A percentile compares a stretch with the other conserved stretches of the same genome.
These are phyloP conservation scores for Mycocentrospora acerina DNA, from an alignment of 2,329 filamentous ascomycete genomes.

Conservation along the genomic window DNA sequence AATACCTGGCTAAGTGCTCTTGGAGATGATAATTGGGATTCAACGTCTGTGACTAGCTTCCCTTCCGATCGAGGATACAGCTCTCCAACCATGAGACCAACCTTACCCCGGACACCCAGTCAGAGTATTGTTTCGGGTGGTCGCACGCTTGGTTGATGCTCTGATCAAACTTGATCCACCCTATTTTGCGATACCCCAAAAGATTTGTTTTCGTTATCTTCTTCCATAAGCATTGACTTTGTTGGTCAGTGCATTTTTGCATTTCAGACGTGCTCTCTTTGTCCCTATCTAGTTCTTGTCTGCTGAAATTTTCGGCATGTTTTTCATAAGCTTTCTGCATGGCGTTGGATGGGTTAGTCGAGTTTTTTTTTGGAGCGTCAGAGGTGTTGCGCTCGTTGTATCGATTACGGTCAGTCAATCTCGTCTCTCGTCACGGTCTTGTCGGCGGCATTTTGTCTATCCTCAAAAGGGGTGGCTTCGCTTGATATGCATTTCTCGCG, in stretches of 20 bases:
- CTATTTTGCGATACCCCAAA: slow-evolving; percentile 42
- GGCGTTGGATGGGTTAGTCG: slow-evolving; percentile 31
- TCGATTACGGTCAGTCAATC: slow-evolving; percentile 14
- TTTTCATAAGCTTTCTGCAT: slow-evolving; percentile 20
- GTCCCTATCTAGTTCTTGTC: slow-evolving; percentile 7
- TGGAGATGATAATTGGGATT: slow-evolving; percentile 69
- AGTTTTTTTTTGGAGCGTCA: slow-evolving; percentile 11
- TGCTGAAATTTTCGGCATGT: slow-evolving; percentile 8
- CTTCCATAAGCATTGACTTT: slow-evolving; percentile 5
- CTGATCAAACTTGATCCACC: slow-evolving; percentile 17
- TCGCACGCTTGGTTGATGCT: slow-evolving; percentile 39
- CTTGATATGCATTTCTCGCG: slow-evolving; percentile 27
- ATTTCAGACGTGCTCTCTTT: slow-evolving; percentile 6
- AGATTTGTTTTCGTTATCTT: slow-evolving; percentile 23
- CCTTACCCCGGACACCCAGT: slow-evolving; percentile 36
- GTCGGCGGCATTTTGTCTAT: slow-evolving; percentile 24
- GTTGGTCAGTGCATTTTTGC: slow-evolving; percentile 3
- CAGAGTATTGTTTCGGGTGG: slow-evolving; percentile 44
- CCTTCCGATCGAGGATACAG: slow-evolving; percentile 33
- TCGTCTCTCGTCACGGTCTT: slow-evolving; percentile 15
- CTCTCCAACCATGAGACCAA: slow-evolving; percentile 36
- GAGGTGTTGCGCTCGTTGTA: slow-evolving; percentile 38
- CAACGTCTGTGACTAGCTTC: slow-evolving; percentile 32
- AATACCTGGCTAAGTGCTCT: slow-evolving; percentile 85
- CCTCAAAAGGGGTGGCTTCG: slow-evolving; percentile 30